A percentile compares a stretch with the other conserved stretches of the same genome.
These are phyloP conservation scores for Trichosporon faecale DNA, from an alignment of 1,284 basidiomycete genomes.

Conservation along the genomic window DNA sequence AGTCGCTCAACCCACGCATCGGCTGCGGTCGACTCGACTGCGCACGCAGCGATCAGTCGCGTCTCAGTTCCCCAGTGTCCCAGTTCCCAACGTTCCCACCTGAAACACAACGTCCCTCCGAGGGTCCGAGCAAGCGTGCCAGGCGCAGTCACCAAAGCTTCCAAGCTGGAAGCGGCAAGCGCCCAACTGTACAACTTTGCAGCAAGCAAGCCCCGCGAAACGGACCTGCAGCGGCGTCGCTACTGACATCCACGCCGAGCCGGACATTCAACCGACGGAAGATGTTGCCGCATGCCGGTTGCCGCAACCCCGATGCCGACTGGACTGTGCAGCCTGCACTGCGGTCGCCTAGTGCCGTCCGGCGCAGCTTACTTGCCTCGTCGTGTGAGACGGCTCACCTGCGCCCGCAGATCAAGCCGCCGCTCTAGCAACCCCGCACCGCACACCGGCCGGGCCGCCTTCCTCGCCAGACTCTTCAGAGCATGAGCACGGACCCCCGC, in stretches of 20 bases:
- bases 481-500: no score
- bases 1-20: neutral
- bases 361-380: neutral
- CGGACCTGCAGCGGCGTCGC: neutral
- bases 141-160: neutral
- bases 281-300: neutral
- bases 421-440: neutral
- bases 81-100: neutral
- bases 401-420: neutral
- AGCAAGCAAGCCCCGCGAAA: neutral
- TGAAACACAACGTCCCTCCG: neutral
- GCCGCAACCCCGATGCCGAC: neutral
- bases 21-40: neutral
- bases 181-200: neutral
- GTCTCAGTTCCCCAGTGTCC: neutral
- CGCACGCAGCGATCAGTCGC: neutral
- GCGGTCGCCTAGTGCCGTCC: no score
- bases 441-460: no score
- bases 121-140: neutral
- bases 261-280: neutral
- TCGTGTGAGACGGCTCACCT: neutral
- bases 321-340: neutral
- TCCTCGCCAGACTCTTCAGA: neutral
- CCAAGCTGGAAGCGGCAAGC: neutral
- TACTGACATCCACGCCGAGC: neutral